These are phyloP conservation scores for Backusella sp. DNA, from an alignment of 192 early-diverging fungal species.

Conservation along the genomic window DNA sequence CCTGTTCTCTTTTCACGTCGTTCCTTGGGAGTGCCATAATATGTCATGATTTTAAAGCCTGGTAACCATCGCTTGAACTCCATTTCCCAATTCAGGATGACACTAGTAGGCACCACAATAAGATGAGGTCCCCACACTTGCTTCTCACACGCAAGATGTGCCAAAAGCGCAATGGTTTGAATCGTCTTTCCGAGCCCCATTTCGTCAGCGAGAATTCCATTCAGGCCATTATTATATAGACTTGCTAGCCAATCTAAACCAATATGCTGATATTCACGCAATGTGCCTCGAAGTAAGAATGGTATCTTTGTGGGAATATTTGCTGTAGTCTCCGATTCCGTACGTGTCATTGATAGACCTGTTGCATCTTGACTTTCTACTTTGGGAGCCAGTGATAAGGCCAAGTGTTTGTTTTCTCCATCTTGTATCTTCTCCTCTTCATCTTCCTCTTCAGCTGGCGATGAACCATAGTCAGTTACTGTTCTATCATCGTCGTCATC, in stretches of 20 bases:
- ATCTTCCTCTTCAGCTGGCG: slow-evolving; percentile 1
- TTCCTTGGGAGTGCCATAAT: slow-evolving; percentile 69
- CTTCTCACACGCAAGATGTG: slow-evolving; percentile 63
- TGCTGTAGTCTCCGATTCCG: slow-evolving; percentile 34
- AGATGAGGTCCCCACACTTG: slow-evolving; percentile 65
- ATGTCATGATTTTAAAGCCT: slow-evolving; percentile 70
- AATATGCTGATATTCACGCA: slow-evolving; percentile 88
- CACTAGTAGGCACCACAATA: slow-evolving; percentile 73
- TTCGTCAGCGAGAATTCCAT: slow-evolving; percentile 70
- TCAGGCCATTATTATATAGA: slow-evolving; percentile 82
- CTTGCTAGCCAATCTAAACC: slow-evolving; percentile 90
- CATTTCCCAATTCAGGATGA: slow-evolving; percentile 80
- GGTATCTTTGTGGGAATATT: slow-evolving; percentile 54
- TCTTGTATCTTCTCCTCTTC: slow-evolving; percentile 6
- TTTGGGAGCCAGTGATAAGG: background rate
- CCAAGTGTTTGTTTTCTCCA: background rate
- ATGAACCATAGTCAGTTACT: slow-evolving; percentile 33
- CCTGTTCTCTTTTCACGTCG: slow-evolving; percentile 60
- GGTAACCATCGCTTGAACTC: slow-evolving; percentile 73
- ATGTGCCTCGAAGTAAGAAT: slow-evolving; percentile 58
- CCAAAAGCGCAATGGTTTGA: slow-evolving; percentile 67
- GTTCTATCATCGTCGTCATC: slow-evolving; percentile 32
- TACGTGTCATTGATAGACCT: background rate
- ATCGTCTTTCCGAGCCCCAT: slow-evolving; percentile 70
- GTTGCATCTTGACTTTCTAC: background rate